Conservation (phyloP, 257 asterid genomes). For the Primulina huaijiensis region DNA sequence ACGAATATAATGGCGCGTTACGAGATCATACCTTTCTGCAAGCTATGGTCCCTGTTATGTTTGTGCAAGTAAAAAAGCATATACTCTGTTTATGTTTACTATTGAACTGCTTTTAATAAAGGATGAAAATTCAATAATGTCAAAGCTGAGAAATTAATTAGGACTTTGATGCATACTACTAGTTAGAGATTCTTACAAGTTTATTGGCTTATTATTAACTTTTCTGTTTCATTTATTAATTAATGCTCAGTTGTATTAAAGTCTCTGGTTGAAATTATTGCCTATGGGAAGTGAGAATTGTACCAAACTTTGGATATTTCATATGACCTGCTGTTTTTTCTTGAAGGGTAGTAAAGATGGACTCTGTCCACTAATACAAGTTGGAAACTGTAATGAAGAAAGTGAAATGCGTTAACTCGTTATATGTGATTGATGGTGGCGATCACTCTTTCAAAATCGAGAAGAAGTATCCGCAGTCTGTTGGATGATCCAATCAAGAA, state of each 20-base stretch:
- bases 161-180: no score
- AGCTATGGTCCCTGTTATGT: conserved; percentile 61
- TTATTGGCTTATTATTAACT: background rate
- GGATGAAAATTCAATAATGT: no score
- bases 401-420: conserved; percentile 42
- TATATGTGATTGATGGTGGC: conserved; percentile 81
- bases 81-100: no score
- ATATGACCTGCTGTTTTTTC: conserved; percentile 12
- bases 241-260: no score
- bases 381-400: conserved; percentile 64
- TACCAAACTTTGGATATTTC: background rate
- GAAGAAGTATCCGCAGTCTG: conserved; percentile 53
- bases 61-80: conserved; percentile 52
- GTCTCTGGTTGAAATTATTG: background rate
- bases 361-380: conserved; percentile 62
- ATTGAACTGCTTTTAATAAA: no score
- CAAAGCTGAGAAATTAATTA: no score
- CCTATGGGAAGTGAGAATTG: background rate
- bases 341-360: conserved; percentile 85
- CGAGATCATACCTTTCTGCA: conserved; percentile 68
- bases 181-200: background rate
- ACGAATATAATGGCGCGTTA: conserved; percentile 49
- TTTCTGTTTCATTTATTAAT: no score
- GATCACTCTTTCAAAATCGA: conserved; percentile 85
- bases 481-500: conserved; percentile 55